Percentiles rank a stretch among this genome's conserved stretches.
These are phyloP conservation scores for Isabelozyma rhagii DNA, from an alignment of 805 yeast species.

Conservation along the genomic window DNA sequence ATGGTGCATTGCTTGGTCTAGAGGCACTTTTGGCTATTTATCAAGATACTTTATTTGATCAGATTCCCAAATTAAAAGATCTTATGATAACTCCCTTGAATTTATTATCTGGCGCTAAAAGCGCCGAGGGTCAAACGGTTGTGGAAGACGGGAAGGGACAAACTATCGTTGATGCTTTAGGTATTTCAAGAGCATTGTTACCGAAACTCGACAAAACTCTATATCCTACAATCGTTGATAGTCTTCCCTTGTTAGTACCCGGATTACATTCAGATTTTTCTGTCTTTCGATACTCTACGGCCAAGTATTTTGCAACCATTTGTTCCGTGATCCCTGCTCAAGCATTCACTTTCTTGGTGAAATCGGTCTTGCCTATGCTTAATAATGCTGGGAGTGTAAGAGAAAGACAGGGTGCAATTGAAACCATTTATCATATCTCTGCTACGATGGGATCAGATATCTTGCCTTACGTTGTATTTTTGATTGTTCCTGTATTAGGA, in stretches of 20 bases:
- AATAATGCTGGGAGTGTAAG: slow-evolving; percentile 67
- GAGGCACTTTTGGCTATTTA: slow-evolving; percentile 55
- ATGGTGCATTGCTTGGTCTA: slow-evolving; percentile 76
- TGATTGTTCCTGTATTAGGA: slow-evolving; percentile 94
- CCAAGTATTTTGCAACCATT: slow-evolving; percentile 81
- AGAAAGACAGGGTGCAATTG: slow-evolving; percentile 92
- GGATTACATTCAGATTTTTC: slow-evolving; percentile 66
- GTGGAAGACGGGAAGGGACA: slow-evolving; percentile 62
- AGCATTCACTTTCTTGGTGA: slow-evolving; percentile 79
- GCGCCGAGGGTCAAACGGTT: slow-evolving; percentile 15
- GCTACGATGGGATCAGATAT: slow-evolving; percentile 83
- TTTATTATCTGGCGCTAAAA: slow-evolving; percentile 25
- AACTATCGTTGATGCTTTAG: slow-evolving; percentile 78
- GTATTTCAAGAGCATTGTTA: slow-evolving; percentile 70
- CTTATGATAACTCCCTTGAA: slow-evolving; percentile 66
- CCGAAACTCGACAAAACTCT: slow-evolving; percentile 55
- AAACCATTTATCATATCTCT: slow-evolving; percentile 82
- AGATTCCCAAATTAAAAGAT: slow-evolving; percentile 63
- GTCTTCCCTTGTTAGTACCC: slow-evolving; percentile 44
- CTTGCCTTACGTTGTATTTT: slow-evolving; percentile 89
- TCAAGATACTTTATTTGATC: slow-evolving; percentile 51
- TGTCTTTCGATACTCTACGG: slow-evolving; percentile 84
- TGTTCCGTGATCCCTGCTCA: slow-evolving; percentile 65
- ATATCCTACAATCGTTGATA: slow-evolving; percentile 46
- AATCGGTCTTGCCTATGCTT: slow-evolving; percentile 72